Percentiles rank a stretch among this genome's conserved stretches.
Conservation (phyloP, 148 eudicot genomes). For the Vaccinium myrtillus region DNA sequence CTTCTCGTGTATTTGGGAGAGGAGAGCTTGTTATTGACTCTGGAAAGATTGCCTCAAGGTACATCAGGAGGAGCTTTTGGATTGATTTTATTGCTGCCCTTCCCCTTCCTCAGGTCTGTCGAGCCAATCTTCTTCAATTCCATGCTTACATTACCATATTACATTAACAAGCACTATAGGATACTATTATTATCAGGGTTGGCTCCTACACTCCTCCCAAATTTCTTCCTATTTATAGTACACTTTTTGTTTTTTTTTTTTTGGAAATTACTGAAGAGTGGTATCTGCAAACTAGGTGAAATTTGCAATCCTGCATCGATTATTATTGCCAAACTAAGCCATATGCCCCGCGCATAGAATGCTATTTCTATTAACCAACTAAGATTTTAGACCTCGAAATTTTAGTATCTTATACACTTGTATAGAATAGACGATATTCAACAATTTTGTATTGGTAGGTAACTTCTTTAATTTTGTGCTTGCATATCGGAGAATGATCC, state of each 20-base stretch:
- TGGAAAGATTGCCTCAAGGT: slow-evolving; percentile 49
- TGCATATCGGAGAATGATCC: not conserved
- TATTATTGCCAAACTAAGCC: not conserved
- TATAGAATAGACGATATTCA: not conserved
- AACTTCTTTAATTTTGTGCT: not conserved
- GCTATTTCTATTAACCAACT: not conserved
- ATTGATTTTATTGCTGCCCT: slow-evolving; percentile 63
- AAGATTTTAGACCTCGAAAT: not conserved
- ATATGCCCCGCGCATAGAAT: not conserved
- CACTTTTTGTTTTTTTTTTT: too few relatives aligned
- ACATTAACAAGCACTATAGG: not conserved
- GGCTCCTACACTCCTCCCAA: too few relatives aligned
- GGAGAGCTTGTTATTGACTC: slow-evolving; percentile 72
- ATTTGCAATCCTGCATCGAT: too few relatives aligned
- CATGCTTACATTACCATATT: not conserved
- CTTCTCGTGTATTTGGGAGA: slow-evolving; percentile 73
- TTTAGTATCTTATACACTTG: not conserved
- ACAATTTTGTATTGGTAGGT: not conserved
- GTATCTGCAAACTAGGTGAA: too few relatives aligned
- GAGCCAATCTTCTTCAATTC: not conserved
- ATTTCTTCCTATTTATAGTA: too few relatives aligned
- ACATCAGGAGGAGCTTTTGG: slow-evolving; percentile 45
- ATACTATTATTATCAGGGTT: not conserved
- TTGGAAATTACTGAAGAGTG: too few relatives aligned
- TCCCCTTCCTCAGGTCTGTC: slow-evolving; percentile 76